Base-by-base conservation (phyloP, 257 asterid species). In the Salvia rosmarinus region DNA sequence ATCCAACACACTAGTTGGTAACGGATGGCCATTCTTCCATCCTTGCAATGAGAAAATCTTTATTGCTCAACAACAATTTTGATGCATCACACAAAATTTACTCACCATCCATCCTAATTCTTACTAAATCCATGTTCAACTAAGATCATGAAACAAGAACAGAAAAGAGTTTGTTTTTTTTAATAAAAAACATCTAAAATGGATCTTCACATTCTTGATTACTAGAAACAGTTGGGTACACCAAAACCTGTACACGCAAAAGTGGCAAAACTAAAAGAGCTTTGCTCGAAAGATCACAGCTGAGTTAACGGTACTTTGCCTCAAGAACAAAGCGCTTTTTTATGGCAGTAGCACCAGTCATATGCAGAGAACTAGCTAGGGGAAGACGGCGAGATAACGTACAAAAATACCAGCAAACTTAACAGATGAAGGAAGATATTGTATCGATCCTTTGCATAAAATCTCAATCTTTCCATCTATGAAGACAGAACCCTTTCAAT, bases 401-500 rank as follows among this genome's bases (percentile, higher is more conserved):
- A 28, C 67, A 71, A 72, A 65, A 37, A 40, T 50, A 39, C 46
- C 16, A 52, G 23, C 30, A 59, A 64, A 19, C 30, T 58, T 6
- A 50, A 64, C 25, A 43, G 19, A 42, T 9, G 70, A 69, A 74
- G 51, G 28, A 62, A 44, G 9, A 51, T 3, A n/a, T 20, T 55
- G 16, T 1, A 50, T 39, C 52, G 44, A 32, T 32, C 23, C 44
- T 54, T 32, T 14, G 65, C 55, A 69, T 32, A 64, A 65, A 25
- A 46, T 50, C 44, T 59, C 12, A 28, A 44, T 12, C 42, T 50
- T 37, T 56, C 64, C 32, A 23, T 34, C 56, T 64, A 64, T 46
- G 85, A 82, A 73, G 84, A 73, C 47, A 93, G 77, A 74, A 89
- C 84, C 85, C 89, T 86, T 69, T 90, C 96, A 49, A 91, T 86